phyloP scores from a whole-genome alignment of 2,329 filamentous ascomycete species.

The Zopfia rhizophila region DNA sequence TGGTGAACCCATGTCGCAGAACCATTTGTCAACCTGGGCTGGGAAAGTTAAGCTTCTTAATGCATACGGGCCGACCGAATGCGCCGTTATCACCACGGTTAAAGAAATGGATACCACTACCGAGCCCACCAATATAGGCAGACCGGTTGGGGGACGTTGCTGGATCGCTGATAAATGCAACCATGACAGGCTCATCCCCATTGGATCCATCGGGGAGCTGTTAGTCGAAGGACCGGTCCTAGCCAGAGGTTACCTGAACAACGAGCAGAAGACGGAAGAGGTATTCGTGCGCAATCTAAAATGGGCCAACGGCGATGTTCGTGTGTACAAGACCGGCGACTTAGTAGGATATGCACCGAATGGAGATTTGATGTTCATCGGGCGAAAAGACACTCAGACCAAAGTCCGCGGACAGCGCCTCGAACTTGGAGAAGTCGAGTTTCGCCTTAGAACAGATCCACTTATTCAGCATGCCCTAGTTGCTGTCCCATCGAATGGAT shows the following conservation, averaged over 20 bases:
- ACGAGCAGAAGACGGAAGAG: slow-evolving; percentile 26
- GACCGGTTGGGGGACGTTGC: slow-evolving; percentile 12
- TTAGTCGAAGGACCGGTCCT: slow-evolving; percentile 19
- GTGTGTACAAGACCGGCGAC: slow-evolving; percentile 18
- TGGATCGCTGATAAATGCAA: slow-evolving; percentile 49
- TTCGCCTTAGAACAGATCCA: slow-evolving; percentile 2
- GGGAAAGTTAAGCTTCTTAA: too few relatives aligned
- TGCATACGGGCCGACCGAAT: too few relatives aligned
- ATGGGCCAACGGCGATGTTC: too few relatives aligned
- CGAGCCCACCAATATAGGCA: slow-evolving; percentile 17
- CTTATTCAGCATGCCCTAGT: too few relatives aligned
- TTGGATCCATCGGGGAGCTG: slow-evolving; percentile 16
- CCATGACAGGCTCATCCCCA: slow-evolving; percentile 21
- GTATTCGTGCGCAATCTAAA: too few relatives aligned
- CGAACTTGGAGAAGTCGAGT: slow-evolving; percentile 26
- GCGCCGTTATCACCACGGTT: too few relatives aligned
- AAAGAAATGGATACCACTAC: slow-evolving; percentile 3
- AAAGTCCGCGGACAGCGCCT: slow-evolving; percentile 25
- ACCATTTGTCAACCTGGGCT: slow-evolving; percentile 3
- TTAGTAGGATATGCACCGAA: slow-evolving; percentile 14
- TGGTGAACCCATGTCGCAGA: slow-evolving; percentile 46
- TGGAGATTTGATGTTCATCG: slow-evolving; percentile 16
- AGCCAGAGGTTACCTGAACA: too few relatives aligned
- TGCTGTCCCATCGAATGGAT: not conserved
- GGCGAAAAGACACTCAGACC: slow-evolving; percentile 23